phyloP scores from a whole-genome alignment of 495 filamentous ascomycete species.

The Podospora sp. region DNA sequence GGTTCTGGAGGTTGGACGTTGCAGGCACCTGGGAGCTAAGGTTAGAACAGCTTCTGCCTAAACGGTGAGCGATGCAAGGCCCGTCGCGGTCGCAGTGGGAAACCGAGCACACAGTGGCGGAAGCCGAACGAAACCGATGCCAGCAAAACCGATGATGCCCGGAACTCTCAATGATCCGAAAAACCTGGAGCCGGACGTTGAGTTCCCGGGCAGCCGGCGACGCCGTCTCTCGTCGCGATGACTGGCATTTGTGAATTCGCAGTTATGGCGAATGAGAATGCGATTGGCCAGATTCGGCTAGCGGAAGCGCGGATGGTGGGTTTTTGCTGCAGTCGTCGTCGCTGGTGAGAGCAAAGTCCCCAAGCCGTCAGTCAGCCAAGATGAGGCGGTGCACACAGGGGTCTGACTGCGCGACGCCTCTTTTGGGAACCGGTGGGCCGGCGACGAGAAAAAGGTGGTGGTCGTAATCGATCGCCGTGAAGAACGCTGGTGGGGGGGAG shows the following conservation, averaged over 20 bases:
- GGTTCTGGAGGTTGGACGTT: not conserved
- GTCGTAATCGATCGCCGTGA: conserved; percentile 1
- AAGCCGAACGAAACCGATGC: not conserved
- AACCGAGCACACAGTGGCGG: not conserved
- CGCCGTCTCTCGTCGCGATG: not conserved
- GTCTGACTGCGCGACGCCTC: not conserved
- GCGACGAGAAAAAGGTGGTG: not conserved
- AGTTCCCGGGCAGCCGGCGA: conserved; percentile 2
- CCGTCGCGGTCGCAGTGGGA: not conserved
- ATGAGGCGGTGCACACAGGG: conserved; percentile 10
- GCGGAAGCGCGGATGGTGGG: not conserved
- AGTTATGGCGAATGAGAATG: too few relatives aligned
- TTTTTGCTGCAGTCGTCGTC: conserved; percentile 1
- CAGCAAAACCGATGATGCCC: not conserved
- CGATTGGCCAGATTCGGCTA: conserved; percentile 6
- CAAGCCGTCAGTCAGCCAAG: conserved; percentile 4
- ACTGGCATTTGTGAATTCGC: not conserved
- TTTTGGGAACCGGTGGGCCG: conserved; percentile 4
- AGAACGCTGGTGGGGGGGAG: not conserved
- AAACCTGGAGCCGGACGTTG: not conserved
- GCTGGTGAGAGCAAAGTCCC: not conserved
- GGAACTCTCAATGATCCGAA: not conserved
- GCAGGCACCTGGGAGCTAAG: conserved; percentile 5
- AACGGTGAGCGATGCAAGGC: not conserved
- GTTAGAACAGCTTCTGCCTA: conserved; percentile 8